Conservation (phyloP, 768 basidiomycete genomes). For the Cubamyces lactineus region DNA sequence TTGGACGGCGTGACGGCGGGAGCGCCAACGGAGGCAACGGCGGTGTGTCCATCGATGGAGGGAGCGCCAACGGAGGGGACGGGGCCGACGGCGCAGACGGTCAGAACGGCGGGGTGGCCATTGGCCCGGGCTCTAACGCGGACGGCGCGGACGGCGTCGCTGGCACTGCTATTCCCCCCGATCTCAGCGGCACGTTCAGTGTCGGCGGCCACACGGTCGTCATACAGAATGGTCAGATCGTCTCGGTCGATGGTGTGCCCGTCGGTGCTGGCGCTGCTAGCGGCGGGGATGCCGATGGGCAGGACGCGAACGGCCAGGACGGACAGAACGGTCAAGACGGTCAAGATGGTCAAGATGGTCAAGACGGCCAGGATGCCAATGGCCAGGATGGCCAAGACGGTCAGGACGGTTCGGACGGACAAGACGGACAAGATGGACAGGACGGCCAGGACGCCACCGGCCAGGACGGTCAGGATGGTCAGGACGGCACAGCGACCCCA, state of each 20-base stretch:
- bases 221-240: constrained; percentile 5
- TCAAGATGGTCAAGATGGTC: neutral
- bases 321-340: neutral
- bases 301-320: neutral
- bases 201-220: constrained; percentile 9
- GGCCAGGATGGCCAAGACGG: constrained; percentile 1
- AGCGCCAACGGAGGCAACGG: neutral
- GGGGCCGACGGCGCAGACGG: neutral
- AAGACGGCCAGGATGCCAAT: neutral
- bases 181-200: neutral
- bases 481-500: neutral
- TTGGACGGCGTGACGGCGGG: neutral
- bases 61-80: neutral
- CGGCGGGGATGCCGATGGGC: neutral
- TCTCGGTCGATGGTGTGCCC: constrained; percentile 7
- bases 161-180: neutral
- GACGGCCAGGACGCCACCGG: neutral
- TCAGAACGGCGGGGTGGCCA: neutral
- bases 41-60: neutral
- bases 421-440: neutral
- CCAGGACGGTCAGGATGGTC: neutral
- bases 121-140: neutral
- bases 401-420: neutral
- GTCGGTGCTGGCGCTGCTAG: neutral
- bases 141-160: neutral